Evolutionary conservation across 2,329 filamentous ascomycete genomes (phyloP).

Genomic region (Parafenestella ontariensis): DNA sequence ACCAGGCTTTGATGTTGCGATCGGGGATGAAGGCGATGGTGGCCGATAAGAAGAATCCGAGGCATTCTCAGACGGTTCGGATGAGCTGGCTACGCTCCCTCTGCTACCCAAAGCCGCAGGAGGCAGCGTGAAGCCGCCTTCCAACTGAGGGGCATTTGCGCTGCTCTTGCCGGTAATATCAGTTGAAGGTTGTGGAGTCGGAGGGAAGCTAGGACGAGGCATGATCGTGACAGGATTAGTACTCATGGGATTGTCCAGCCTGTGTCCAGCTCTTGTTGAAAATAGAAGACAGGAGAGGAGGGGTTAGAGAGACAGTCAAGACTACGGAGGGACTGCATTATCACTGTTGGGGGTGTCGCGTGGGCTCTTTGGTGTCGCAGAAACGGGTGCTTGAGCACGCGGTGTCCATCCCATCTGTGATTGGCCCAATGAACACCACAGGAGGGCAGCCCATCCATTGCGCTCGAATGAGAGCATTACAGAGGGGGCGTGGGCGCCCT

Average conservation of each 20-base stretch:
- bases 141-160: slow-evolving; percentile 65
- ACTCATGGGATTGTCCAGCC: slow-evolving; percentile 24
- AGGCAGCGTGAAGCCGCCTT: slow-evolving; percentile 76
- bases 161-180: slow-evolving; percentile 79
- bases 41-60: slow-evolving; percentile 62
- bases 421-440: slow-evolving; percentile 17
- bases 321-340: slow-evolving; percentile 23
- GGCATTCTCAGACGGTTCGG: slow-evolving; percentile 55
- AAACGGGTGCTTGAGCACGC: slow-evolving; percentile 23
- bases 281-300: slow-evolving; percentile 9
- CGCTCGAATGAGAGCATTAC: slow-evolving; percentile 35
- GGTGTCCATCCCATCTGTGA: slow-evolving; percentile 23
- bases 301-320: slow-evolving; percentile 12
- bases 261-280: slow-evolving; percentile 11
- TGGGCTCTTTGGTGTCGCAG: slow-evolving; percentile 37
- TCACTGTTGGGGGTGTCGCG: slow-evolving; percentile 35
- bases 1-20: slow-evolving; percentile 39
- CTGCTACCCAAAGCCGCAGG: slow-evolving; percentile 70
- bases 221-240: slow-evolving; percentile 54
- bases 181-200: slow-evolving; percentile 79
- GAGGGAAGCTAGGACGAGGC: slow-evolving; percentile 71
- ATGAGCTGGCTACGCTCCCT: slow-evolving; percentile 55
- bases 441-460: slow-evolving; percentile 12
- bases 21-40: slow-evolving; percentile 50
- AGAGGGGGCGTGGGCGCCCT: slow-evolving; percentile 34